phyloP scores from a whole-genome alignment of 208 protist species.

The Hexamita inflata region DNA sequence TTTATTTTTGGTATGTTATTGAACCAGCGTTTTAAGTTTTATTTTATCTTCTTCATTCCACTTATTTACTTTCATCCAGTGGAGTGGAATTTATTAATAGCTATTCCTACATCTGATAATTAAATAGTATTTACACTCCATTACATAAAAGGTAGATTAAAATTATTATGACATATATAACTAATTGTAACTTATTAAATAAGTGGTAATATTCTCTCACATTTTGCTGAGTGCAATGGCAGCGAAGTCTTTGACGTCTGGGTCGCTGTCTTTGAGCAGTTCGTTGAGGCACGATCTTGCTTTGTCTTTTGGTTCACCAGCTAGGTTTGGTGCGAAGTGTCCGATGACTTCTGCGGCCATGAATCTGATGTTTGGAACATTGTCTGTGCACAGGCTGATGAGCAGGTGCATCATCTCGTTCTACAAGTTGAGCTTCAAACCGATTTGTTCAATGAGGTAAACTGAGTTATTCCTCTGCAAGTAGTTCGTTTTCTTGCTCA shows the following conservation, averaged over 20 bases:
- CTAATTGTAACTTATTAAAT: no score
- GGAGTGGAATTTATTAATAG: no score
- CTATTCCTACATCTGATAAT: no score
- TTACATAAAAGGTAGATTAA: no score
- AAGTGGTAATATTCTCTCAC: no score
- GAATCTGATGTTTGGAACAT: slow-evolving; percentile 16
- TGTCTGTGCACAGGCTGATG: not conserved
- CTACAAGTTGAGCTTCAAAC: no score
- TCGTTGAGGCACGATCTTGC: not conserved
- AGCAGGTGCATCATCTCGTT: not conserved
- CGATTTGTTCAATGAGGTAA: not conserved
- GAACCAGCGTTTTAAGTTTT: no score
- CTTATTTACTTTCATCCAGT: no score
- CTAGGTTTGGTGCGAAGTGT: not conserved
- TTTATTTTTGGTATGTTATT: no score
- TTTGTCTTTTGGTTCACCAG: not conserved
- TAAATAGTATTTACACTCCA: no score
- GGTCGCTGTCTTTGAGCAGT: not conserved
- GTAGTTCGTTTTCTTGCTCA: slow-evolving; percentile 15
- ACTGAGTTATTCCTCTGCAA: slow-evolving; percentile 13
- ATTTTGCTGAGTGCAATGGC: not conserved
- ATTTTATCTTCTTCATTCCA: no score
- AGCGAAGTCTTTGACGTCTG: slow-evolving; percentile 11
- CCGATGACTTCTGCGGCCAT: slow-evolving; percentile 9
- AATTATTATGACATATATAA: no score